Conservation (phyloP, 768 basidiomycete genomes). For the Leccinum aurantiacum region DNA sequence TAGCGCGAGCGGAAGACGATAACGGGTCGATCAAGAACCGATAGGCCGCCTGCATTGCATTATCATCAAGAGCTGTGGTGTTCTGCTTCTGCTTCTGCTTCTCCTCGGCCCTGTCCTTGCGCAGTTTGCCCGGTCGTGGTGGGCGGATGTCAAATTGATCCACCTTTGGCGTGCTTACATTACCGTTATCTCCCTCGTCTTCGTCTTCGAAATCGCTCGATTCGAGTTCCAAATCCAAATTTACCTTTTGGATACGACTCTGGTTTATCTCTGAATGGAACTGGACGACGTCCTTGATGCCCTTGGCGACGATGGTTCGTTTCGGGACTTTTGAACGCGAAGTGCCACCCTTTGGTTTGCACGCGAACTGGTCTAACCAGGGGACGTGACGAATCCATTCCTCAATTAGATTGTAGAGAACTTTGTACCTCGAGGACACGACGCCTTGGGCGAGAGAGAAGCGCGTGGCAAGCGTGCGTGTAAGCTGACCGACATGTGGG, state of each 20-base stretch:
- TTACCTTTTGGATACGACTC: conserved; percentile 39
- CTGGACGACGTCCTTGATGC: conserved; percentile 66
- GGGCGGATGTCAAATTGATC: background rate
- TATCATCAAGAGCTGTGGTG: conserved; percentile 13
- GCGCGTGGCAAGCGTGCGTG: conserved; percentile 53
- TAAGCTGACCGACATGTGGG: conserved; percentile 54
- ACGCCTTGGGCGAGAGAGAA: conserved; percentile 50
- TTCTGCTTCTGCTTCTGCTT: conserved; percentile 5
- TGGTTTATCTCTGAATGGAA: conserved; percentile 59
- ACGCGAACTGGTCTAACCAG: conserved; percentile 64
- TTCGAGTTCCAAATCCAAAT: conserved; percentile 40
- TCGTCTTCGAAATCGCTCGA: conserved; percentile 33
- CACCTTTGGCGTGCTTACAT: conserved; percentile 2
- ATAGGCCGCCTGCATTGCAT: conserved; percentile 45
- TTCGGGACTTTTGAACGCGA: conserved; percentile 63
- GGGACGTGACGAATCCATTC: conserved; percentile 64
- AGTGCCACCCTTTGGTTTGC: conserved; percentile 28
- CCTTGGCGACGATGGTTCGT: conserved; percentile 63
- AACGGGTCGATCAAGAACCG: conserved; percentile 61
- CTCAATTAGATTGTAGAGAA: conserved; percentile 58
- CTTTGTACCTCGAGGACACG: conserved; percentile 70
- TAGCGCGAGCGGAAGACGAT: conserved; percentile 30
- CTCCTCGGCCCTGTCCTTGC: conserved; percentile 21
- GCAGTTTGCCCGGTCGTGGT: conserved; percentile 30
- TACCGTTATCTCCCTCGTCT: conserved; percentile 27